Percentiles rank a stretch among this genome's conserved stretches.
Conservation (phyloP, 2,329 filamentous ascomycete genomes). For the Colletotrichum neosansevieriae region DNA sequence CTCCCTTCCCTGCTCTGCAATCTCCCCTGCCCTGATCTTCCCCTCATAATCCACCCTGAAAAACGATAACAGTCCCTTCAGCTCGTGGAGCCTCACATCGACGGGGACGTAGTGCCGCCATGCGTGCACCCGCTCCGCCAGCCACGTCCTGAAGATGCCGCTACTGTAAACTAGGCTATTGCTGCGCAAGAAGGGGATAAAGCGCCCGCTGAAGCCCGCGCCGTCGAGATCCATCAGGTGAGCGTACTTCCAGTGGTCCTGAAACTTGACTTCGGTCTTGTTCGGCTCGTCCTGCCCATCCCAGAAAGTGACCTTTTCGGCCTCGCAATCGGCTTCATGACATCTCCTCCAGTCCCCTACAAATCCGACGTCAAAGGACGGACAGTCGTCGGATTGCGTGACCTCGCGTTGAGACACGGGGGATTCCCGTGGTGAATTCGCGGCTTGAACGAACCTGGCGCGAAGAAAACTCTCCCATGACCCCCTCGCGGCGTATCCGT, state of each 20-base stretch:
- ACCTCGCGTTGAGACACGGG: slow-evolving; percentile 30
- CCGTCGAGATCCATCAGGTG: slow-evolving; percentile 72
- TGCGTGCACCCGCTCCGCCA: slow-evolving; percentile 69
- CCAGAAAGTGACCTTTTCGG: slow-evolving; percentile 50
- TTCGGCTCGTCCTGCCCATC: slow-evolving; percentile 42
- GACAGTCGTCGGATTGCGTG: slow-evolving; percentile 8
- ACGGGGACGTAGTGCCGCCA: slow-evolving; percentile 76
- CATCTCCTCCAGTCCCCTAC: slow-evolving; percentile 53
- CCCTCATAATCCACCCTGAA: slow-evolving; percentile 41
- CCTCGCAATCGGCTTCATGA: slow-evolving; percentile 48
- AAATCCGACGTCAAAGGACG: slow-evolving; percentile 51
- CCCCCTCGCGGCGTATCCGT: slow-evolving; percentile 60
- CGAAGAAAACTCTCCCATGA: slow-evolving; percentile 71
- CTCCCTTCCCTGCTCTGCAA: slow-evolving; percentile 54
- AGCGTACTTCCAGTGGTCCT: slow-evolving; percentile 58
- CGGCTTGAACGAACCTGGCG: slow-evolving; percentile 68
- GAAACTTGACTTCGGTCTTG: slow-evolving; percentile 46
- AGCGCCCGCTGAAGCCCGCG: slow-evolving; percentile 62
- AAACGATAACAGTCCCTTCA: slow-evolving; percentile 40
- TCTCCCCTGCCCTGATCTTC: slow-evolving; percentile 39
- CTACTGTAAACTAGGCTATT: slow-evolving; percentile 68
- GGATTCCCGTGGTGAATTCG: slow-evolving; percentile 50
- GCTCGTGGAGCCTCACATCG: slow-evolving; percentile 54
- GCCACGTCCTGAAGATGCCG: slow-evolving; percentile 74
- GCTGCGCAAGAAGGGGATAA: slow-evolving; percentile 63